Conservation (phyloP, 2,329 filamentous ascomycete genomes). For the Neopestalotiopsis clavispora region DNA sequence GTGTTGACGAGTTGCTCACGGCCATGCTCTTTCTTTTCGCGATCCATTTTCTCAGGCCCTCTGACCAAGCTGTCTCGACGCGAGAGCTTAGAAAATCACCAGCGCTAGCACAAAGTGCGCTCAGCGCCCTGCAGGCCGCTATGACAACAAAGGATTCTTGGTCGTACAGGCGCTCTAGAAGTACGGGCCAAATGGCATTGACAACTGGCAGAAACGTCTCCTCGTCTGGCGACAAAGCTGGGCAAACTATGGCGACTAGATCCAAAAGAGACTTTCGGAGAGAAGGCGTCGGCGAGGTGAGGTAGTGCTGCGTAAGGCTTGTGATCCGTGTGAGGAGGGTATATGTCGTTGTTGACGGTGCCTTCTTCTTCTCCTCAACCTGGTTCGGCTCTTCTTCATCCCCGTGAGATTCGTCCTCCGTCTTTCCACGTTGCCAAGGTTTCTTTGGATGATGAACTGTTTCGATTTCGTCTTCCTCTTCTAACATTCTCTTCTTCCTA, state of each 20-base stretch:
- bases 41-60: slow-evolving; percentile 57
- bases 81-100: slow-evolving; percentile 82
- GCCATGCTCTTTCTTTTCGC: slow-evolving; percentile 47
- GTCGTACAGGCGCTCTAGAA: slow-evolving; percentile 71
- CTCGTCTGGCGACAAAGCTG: slow-evolving; percentile 76
- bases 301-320: slow-evolving; percentile 84
- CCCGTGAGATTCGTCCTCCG: slow-evolving; percentile 30
- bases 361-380: slow-evolving; percentile 54
- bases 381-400: slow-evolving; percentile 38
- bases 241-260: slow-evolving; percentile 74
- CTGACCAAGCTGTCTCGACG: slow-evolving; percentile 74
- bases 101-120: slow-evolving; percentile 70
- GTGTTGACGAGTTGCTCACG: neutral
- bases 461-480: slow-evolving; percentile 38
- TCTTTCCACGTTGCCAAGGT: slow-evolving; percentile 40
- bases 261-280: slow-evolving; percentile 80
- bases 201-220: slow-evolving; percentile 86
- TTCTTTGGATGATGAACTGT: slow-evolving; percentile 38
- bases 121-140: slow-evolving; percentile 72
- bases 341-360: slow-evolving; percentile 79
- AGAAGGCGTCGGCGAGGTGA: slow-evolving; percentile 81
- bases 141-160: slow-evolving; percentile 70
- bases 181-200: slow-evolving; percentile 88
- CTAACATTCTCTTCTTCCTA: slow-evolving; percentile 35
- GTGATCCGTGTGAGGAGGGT: slow-evolving; percentile 82